phyloP scores from a whole-genome alignment of 306 rosid species.

The Comarum palustre region DNA sequence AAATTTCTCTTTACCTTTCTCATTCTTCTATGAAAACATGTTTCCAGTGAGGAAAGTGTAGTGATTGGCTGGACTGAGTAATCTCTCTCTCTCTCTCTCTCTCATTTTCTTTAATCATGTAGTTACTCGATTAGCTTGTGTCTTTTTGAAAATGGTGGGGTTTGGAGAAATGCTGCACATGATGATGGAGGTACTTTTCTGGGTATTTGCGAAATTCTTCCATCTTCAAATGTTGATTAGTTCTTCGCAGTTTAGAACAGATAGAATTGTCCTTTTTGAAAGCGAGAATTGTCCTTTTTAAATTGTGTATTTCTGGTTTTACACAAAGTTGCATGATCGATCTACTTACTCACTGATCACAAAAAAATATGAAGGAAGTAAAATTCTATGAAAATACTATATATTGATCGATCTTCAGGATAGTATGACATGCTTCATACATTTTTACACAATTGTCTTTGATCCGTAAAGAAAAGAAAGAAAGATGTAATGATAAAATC shows the following conservation, averaged over 20 bases:
- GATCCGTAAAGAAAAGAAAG: background rate
- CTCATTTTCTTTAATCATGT: background rate
- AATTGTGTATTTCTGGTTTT: constrained; percentile 3
- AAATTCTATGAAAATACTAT: background rate
- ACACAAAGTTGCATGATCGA: constrained; percentile 17
- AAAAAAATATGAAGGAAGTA: background rate
- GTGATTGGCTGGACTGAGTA: constrained; percentile 29
- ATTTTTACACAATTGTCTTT: background rate
- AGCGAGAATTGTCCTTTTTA: too few relatives aligned
- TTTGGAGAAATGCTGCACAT: constrained; percentile 43
- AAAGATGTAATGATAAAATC: background rate
- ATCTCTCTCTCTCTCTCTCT: constrained; percentile 18
- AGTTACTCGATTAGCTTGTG: constrained; percentile 4
- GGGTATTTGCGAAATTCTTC: constrained; percentile 42
- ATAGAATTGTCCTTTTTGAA: too few relatives aligned
- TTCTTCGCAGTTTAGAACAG: constrained; percentile 4
- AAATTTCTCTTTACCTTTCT: constrained; percentile 12
- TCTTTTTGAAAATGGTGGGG: constrained; percentile 22
- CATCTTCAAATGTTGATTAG: constrained; percentile 7
- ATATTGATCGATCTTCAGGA: background rate
- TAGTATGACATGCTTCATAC: background rate
- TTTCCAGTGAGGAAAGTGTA: constrained; percentile 28
- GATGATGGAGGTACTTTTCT: constrained; percentile 20
- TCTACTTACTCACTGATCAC: constrained; percentile 12
- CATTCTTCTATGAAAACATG: constrained; percentile 13